phyloP scores from a whole-genome alignment of 768 basidiomycete species.

The Amylocystis lapponica region DNA sequence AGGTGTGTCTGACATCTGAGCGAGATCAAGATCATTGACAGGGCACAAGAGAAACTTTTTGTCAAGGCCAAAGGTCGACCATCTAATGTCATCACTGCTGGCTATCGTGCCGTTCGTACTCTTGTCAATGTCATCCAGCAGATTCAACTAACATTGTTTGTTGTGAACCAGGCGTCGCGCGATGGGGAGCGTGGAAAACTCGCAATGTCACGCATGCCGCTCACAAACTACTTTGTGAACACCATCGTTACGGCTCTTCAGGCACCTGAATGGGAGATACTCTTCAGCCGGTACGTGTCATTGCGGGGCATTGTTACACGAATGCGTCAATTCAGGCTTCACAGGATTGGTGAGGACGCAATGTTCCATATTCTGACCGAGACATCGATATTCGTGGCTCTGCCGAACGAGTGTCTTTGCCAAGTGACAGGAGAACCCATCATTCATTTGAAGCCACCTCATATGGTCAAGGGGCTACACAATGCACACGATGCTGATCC shows the following conservation, averaged over 20 bases:
- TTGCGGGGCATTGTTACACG: neutral
- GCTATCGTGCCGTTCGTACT: constrained; percentile 54
- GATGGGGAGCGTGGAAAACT: neutral
- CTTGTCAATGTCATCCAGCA: neutral
- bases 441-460: constrained; percentile 31
- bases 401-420: constrained; percentile 81
- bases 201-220: constrained; percentile 30
- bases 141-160: neutral
- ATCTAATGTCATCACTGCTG: constrained; percentile 58
- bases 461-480: neutral
- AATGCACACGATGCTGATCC: neutral
- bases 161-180: constrained; percentile 4
- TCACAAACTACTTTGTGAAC: constrained; percentile 63
- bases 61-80: constrained; percentile 29
- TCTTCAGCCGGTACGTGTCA: constrained; percentile 51
- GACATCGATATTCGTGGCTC: constrained; percentile 65
- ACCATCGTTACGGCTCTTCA: constrained; percentile 68
- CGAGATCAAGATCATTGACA: constrained; percentile 49
- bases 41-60: constrained; percentile 53
- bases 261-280: constrained; percentile 56
- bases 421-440: constrained; percentile 78
- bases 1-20: neutral
- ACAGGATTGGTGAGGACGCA: constrained; percentile 69
- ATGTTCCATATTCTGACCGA: constrained; percentile 76
- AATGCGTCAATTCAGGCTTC: neutral